phyloP scores from a whole-genome alignment of 75 land plant species.

The Sequoiadendron giganteum region DNA sequence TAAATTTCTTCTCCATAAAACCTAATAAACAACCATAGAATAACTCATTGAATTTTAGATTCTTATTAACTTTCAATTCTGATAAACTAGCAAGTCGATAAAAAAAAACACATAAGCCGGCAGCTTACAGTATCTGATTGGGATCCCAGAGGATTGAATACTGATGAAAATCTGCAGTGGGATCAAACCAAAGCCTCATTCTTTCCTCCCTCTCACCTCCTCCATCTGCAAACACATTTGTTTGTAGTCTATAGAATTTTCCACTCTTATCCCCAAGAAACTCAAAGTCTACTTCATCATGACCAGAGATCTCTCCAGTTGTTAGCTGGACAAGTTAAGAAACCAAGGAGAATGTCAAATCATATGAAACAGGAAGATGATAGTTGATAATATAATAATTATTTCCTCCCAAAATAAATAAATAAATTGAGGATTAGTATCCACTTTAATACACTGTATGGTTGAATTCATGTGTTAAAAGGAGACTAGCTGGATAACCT shows the following conservation, averaged over 20 bases:
- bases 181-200: slow-evolving; percentile 33
- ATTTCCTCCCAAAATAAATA: not conserved
- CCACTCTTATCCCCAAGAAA: slow-evolving; percentile 30
- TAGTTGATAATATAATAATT: not conserved
- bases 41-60: too few relatives aligned
- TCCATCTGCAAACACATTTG: slow-evolving; percentile 31
- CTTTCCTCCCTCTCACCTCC: slow-evolving; percentile 22
- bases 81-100: not conserved
- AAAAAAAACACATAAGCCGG: not conserved
- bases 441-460: too few relatives aligned
- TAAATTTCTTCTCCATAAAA: too few relatives aligned
- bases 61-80: too few relatives aligned
- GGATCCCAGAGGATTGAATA: slow-evolving; percentile 29
- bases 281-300: slow-evolving; percentile 37
- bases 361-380: not conserved
- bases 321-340: not conserved
- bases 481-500: too few relatives aligned
- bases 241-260: slow-evolving; percentile 24
- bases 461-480: too few relatives aligned
- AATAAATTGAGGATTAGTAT: too few relatives aligned
- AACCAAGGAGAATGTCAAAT: not conserved
- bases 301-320: not conserved
- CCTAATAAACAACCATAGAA: too few relatives aligned
- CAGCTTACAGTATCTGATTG: slow-evolving; percentile 29
- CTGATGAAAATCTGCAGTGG: slow-evolving; percentile 29